These are phyloP conservation scores for Nemania sp. DNA, from an alignment of 2,329 filamentous ascomycete genomes.

Conservation along the genomic window DNA sequence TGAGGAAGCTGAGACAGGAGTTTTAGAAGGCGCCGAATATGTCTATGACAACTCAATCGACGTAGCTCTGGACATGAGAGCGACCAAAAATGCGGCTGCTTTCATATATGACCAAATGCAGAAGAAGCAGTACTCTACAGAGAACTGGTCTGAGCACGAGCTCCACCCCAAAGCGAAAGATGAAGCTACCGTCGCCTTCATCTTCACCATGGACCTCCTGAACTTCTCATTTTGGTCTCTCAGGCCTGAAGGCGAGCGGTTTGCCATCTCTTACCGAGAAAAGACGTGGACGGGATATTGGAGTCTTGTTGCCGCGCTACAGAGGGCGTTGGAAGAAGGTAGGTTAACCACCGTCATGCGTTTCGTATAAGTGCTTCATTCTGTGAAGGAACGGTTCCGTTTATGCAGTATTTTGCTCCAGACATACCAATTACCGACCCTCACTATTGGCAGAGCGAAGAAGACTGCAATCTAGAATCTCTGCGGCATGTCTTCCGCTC, in stretches of 20 bases:
- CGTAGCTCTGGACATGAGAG: slow-evolving; percentile 81
- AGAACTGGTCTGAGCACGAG: slow-evolving; percentile 85
- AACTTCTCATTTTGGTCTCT: slow-evolving; percentile 99
- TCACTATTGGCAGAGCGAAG: slow-evolving; percentile 79
- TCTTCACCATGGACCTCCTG: slow-evolving; percentile 95
- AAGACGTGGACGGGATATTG: slow-evolving; percentile 92
- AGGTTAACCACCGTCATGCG: slow-evolving; percentile 33
- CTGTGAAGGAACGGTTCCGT: slow-evolving; percentile 20
- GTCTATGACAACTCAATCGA: slow-evolving; percentile 93
- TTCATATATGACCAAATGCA: slow-evolving; percentile 82
- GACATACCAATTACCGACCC: slow-evolving; percentile 87
- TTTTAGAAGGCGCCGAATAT: slow-evolving; percentile 80
- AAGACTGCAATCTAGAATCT: slow-evolving; percentile 73
- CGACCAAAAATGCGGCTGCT: slow-evolving; percentile 80
- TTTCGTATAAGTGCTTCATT: slow-evolving; percentile 23
- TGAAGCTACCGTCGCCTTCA: slow-evolving; percentile 81
- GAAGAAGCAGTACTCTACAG: slow-evolving; percentile 78
- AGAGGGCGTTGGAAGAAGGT: slow-evolving; percentile 88
- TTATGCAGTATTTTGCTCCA: slow-evolving; percentile 43
- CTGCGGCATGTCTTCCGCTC: slow-evolving; percentile 82
- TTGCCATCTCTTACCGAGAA: slow-evolving; percentile 79
- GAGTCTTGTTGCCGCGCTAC: slow-evolving; percentile 85
- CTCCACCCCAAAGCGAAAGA: slow-evolving; percentile 85
- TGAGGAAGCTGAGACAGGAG: slow-evolving; percentile 73
- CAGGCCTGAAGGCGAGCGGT: slow-evolving; percentile 68